These are phyloP conservation scores for Daldinia caldariorum DNA, from an alignment of 495 filamentous ascomycete genomes.

Conservation along the genomic window DNA sequence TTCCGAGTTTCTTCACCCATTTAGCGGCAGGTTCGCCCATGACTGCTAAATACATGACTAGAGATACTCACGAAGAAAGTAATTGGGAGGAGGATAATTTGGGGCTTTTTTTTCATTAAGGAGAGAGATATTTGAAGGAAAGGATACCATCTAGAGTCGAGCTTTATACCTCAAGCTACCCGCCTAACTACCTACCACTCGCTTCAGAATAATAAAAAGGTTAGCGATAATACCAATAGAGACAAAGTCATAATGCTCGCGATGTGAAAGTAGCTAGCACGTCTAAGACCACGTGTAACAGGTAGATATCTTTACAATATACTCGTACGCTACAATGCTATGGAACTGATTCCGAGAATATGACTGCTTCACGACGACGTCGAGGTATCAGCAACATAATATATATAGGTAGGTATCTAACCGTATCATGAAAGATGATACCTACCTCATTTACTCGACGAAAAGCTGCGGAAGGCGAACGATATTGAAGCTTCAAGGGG, in stretches of 20 bases:
- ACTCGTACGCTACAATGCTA: not conserved
- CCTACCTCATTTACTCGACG: too few species aligned
- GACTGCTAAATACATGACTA: not conserved
- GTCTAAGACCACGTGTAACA: not conserved
- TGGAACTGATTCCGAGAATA: too few species aligned
- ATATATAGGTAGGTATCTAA: too few species aligned
- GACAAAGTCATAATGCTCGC: not conserved
- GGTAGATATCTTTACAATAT: too few species aligned
- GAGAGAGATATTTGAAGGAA: not conserved
- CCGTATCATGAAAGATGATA: too few species aligned
- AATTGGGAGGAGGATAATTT: not conserved
- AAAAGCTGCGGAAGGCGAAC: too few species aligned
- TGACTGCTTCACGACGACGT: too few species aligned
- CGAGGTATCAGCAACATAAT: too few species aligned
- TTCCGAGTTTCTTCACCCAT: not conserved
- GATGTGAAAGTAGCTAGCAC: not conserved
- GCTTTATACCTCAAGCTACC: not conserved
- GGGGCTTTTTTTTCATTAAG: not conserved
- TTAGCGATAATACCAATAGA: not conserved
- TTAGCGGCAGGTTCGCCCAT: not conserved
- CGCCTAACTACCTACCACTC: not conserved
- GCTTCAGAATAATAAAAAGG: not conserved
- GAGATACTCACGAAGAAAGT: not conserved
- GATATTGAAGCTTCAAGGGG: too few species aligned
- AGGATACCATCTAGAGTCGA: not conserved